Percentiles rank a stretch among this genome's conserved stretches.
Evolutionary conservation across 106 monocot genomes (phyloP).

Genomic region (Apostasia ramifera): DNA sequence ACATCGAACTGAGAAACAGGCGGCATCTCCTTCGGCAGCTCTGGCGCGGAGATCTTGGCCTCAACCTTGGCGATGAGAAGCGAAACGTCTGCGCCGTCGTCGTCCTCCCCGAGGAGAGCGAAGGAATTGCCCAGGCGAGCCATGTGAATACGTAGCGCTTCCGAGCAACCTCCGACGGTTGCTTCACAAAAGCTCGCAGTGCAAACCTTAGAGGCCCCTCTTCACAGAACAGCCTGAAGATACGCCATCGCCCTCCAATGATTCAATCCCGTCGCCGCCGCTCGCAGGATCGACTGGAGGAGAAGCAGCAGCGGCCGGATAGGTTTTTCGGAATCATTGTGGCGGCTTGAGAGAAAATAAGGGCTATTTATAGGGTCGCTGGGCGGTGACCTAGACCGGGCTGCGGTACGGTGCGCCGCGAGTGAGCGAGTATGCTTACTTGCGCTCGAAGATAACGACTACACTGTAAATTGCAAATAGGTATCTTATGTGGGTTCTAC

Average conservation of each 20-base stretch:
- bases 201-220: neutral
- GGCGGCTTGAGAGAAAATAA: neutral
- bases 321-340: neutral
- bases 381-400: too few relatives aligned
- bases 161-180: neutral
- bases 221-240: neutral
- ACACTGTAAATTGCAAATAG: too few relatives aligned
- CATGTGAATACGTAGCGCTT: neutral
- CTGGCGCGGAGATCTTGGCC: conserved; percentile 11
- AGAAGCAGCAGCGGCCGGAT: neutral
- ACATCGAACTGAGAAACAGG: neutral
- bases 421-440: too few relatives aligned
- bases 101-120: conserved; percentile 24
- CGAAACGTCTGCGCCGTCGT: conserved; percentile 16
- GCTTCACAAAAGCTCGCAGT: too few relatives aligned
- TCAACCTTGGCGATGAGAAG: conserved; percentile 14
- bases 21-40: conserved; percentile 11
- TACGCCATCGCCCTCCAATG: neutral
- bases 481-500: too few relatives aligned
- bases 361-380: too few relatives aligned
- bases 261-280: neutral
- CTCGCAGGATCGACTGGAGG: neutral
- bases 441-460: too few relatives aligned
- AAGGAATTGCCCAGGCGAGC: conserved; percentile 19
- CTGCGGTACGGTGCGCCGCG: too few relatives aligned